phyloP scores from a whole-genome alignment of 1,139 yeast genomes.

The Diutina pseudorugosa region DNA sequence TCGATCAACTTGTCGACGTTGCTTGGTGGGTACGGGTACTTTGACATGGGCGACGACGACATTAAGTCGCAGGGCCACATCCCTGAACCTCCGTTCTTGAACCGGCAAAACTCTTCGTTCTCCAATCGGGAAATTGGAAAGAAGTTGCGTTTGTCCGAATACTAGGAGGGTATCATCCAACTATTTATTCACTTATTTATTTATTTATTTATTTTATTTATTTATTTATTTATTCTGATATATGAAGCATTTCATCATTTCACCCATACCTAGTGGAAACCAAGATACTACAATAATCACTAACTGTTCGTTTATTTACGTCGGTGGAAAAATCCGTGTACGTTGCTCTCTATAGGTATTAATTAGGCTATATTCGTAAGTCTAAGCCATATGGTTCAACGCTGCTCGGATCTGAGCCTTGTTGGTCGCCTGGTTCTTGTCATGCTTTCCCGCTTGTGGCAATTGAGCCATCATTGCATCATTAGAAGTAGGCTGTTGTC shows the following conservation, averaged over 20 bases:
- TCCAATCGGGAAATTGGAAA: slow-evolving; percentile 57
- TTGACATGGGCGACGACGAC: slow-evolving; percentile 60
- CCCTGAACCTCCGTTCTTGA: slow-evolving; percentile 52
- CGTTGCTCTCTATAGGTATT: background rate
- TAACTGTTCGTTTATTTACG: background rate
- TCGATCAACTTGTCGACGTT: slow-evolving; percentile 25
- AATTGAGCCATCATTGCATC: slow-evolving; percentile 20
- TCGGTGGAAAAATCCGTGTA: no score
- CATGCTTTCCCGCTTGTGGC: slow-evolving; percentile 19
- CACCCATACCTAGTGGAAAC: no score
- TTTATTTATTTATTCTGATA: background rate
- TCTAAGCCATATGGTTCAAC: slow-evolving; percentile 15
- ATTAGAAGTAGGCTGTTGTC: background rate
- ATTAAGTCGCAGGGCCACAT: slow-evolving; percentile 58
- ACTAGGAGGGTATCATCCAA: slow-evolving; percentile 17
- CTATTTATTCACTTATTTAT: background rate
- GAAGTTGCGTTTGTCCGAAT: slow-evolving; percentile 63
- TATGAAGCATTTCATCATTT: background rate
- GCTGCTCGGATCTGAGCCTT: slow-evolving; percentile 33
- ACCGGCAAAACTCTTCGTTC: slow-evolving; percentile 32
- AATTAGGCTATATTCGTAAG: no score
- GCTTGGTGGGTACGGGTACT: slow-evolving; percentile 73
- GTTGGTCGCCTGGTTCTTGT: slow-evolving; percentile 23
- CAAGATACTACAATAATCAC: background rate
- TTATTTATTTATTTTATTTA: no score